Percentiles rank a stretch among this genome's conserved stretches.
These are phyloP conservation scores for Ceratocystis eucalypticola DNA, from an alignment of 2,329 filamentous ascomycete genomes.

Conservation along the genomic window DNA sequence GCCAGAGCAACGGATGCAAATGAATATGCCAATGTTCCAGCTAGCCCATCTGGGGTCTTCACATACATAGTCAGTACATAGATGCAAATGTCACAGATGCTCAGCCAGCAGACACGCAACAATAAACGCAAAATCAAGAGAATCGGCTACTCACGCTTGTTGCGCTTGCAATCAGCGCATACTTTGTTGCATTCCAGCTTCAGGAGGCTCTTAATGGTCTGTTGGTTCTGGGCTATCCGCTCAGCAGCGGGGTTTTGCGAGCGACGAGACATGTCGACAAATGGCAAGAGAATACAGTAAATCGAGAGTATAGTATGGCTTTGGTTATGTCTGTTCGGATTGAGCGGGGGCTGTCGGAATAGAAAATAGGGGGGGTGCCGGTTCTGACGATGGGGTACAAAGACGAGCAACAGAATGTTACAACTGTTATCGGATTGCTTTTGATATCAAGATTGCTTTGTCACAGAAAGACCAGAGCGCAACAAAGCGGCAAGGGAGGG, in stretches of 20 bases:
- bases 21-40: constrained; percentile 94
- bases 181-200: constrained; percentile 93
- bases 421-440: neutral
- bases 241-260: constrained; percentile 66
- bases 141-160: constrained; percentile 60
- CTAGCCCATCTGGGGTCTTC: constrained; percentile 95
- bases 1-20: constrained; percentile 96
- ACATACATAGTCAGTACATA: constrained; percentile 18
- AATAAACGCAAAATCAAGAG: neutral
- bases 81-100: constrained; percentile 14
- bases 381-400: constrained; percentile 16
- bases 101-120: neutral
- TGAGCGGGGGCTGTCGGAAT: neutral
- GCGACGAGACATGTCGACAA: constrained; percentile 58
- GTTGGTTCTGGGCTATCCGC: constrained; percentile 82
- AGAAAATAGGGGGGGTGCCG: neutral
- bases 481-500: neutral
- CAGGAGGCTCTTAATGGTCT: constrained; percentile 84
- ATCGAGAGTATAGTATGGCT: neutral
- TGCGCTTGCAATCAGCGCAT: constrained; percentile 96
- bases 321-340: neutral
- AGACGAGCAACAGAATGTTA: neutral
- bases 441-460: constrained; percentile 6
- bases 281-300: neutral
- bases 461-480: constrained; percentile 3